Evolutionary conservation across 1,139 yeast species (phyloP), one percentile per base, ranked within the genome.

Genomic region (Kodamaea sp.): DNA sequence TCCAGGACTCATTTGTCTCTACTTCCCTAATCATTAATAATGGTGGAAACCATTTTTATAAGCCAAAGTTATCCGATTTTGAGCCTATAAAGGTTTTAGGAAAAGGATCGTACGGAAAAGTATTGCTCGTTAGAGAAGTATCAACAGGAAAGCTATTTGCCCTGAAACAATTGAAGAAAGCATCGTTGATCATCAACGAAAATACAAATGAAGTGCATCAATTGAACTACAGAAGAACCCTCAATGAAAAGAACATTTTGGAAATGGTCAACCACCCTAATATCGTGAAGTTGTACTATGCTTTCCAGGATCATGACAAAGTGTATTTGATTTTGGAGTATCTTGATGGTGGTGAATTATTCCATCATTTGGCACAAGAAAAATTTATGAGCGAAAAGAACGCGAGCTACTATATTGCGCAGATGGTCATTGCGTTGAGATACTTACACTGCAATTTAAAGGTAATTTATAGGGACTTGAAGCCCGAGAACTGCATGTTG

Each of bases 261-360:
- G 70, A 66, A 41, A 57, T 57, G 53, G 73, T 70, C 16, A 61
- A 82, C 42, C 97, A 90, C 57, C 94, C 89, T 4, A 88, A 86
- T 50, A 88, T 90, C 42, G 97, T 90, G 21, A 86, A 84, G 57
- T 68, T 90, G 26, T 89, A 79, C 55, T 90, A 88, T 55, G 95
- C 97, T 1, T 79, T 90, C 50, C 97, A 90, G 61, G 97, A 90
- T 57, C 70, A 76, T 35, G 74, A 81, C 37, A 88, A 86, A 55
- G 75, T 90, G 23, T 90, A 90, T 54, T 59, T 90, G 36, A 76
- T 89, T 16, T 63, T 90, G 39, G 96, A 90, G 55, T 90, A 86
- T 53, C 80, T 92, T 18, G 95, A 90, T 37, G 97, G 97, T 7
- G 97, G 97, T 10, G 97, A 90, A 58, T 62, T 90, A 31, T 90